Conservation (phyloP, 306 rosid species). For the Inga leiocalycina region DNA sequence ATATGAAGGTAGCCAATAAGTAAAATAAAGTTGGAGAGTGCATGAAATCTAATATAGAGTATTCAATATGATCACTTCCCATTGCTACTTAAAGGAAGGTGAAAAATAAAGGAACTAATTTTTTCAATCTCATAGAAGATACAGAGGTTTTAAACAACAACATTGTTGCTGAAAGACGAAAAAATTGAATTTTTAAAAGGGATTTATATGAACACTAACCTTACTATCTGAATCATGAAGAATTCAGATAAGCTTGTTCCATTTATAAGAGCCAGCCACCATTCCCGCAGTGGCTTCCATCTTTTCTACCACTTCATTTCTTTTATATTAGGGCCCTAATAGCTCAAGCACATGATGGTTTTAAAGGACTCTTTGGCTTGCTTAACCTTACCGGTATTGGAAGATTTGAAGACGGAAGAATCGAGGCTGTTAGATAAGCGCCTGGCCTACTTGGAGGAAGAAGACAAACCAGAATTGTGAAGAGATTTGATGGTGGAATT, state of each 20-base stretch:
- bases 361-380: slow-evolving; percentile 72
- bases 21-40: neutral
- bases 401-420: slow-evolving; percentile 28
- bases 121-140: neutral
- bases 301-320: neutral
- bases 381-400: slow-evolving; percentile 38
- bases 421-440: slow-evolving; percentile 34
- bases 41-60: neutral
- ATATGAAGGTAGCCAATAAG: neutral
- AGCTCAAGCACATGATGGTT: slow-evolving; percentile 77
- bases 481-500: slow-evolving; percentile 49
- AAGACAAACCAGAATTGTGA: slow-evolving; percentile 44
- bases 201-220: slow-evolving; percentile 43
- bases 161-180: neutral
- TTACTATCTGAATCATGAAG: slow-evolving; percentile 76
- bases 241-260: slow-evolving; percentile 76
- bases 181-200: neutral
- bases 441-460: slow-evolving; percentile 47
- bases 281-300: slow-evolving; percentile 74
- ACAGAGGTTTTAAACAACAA: neutral
- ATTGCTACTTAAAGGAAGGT: neutral
- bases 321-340: slow-evolving; percentile 65
- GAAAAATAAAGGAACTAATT: neutral
- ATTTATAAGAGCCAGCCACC: slow-evolving; percentile 74
- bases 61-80: neutral